Evolutionary conservation across 2,329 filamentous ascomycete genomes (phyloP), one percentile per base, ranked within the genome.

Genomic region (Aureobasidium sp.): DNA sequence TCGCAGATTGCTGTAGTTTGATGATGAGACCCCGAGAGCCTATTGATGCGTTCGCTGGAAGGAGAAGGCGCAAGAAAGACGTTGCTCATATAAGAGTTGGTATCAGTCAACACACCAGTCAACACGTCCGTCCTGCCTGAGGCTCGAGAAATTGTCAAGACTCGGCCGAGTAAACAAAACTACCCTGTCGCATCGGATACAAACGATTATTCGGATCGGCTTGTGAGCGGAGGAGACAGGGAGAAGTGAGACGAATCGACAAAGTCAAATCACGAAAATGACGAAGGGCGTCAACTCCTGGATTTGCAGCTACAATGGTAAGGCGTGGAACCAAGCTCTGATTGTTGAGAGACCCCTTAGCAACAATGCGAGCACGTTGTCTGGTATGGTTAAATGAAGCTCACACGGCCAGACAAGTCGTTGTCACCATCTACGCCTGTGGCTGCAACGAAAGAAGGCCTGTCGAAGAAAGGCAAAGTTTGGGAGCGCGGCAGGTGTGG

Each of bases 311-410:
- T 17, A 53, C 20, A 25, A 14, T 25, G 4, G 12, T n/a, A n/a
- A 25, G 27, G 27, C 14, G 45, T n/a, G 27, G 17, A n/a, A n/a
- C n/a, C 17, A 45, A n/a, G 39, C 53, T 44, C 27, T 22, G n/a
- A 14, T 25, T 41, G 53, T 45, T 45, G 53, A 57, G 53, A 25
- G 14, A 11, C 11, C 37, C 42, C 42, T 15, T 58, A 29, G 55
- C 55, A 58, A 58, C 41, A 48, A 58, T 58, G 42, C 31, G 34
- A 37, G 55, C 42, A 48, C 55, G 55, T 48, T 58, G 55, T 42
- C 17, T 31, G 42, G n/a, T 58, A 48, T 45, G 41, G 39, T 57
- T 44, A 37, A 58, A 47, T 58, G 42, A 47, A 37, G 15, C 22
- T 31, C 31, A 47, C 27, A 48, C 53, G 42, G 55, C 39, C 42